These are phyloP conservation scores for Didymella arachidicola DNA, from an alignment of 2,329 filamentous ascomycete species.

Conservation along the genomic window DNA sequence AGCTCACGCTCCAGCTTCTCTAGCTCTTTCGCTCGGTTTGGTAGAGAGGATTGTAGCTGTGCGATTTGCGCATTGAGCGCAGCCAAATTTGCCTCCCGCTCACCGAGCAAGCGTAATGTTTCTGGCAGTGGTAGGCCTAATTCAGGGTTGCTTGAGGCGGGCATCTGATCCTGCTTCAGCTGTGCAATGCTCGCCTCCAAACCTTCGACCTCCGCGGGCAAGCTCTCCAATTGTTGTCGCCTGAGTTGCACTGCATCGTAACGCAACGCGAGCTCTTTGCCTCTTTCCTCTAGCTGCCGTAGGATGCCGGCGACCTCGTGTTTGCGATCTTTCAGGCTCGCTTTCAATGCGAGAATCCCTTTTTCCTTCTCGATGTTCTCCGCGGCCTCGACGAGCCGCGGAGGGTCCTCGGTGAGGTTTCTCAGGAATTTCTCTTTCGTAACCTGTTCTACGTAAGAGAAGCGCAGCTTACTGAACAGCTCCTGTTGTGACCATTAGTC, in stretches of 20 bases:
- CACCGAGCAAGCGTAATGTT: constrained; percentile 51
- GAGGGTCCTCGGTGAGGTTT: constrained; percentile 88
- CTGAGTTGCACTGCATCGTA: constrained; percentile 64
- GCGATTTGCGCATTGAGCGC: constrained; percentile 55
- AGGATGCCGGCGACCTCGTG: constrained; percentile 78
- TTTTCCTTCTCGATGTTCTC: constrained; percentile 70
- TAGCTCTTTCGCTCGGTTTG: constrained; percentile 71
- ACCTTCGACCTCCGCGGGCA: constrained; percentile 62
- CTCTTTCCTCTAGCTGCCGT: constrained; percentile 71
- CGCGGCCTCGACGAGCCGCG: constrained; percentile 79
- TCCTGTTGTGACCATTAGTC: constrained; percentile 61
- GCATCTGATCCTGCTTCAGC: constrained; percentile 52
- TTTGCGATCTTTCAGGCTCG: constrained; percentile 80
- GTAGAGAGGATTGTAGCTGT: constrained; percentile 66
- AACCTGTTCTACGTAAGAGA: constrained; percentile 97
- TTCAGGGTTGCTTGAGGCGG: constrained; percentile 50
- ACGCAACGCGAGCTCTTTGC: constrained; percentile 65
- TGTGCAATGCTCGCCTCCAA: constrained; percentile 60
- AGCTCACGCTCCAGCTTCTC: constrained; percentile 74
- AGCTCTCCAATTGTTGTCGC: constrained; percentile 58
- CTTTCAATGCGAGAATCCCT: constrained; percentile 74
- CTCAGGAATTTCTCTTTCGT: constrained; percentile 98
- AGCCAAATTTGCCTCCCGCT: constrained; percentile 53
- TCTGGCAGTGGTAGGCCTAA: constrained; percentile 55
- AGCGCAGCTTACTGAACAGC: constrained; percentile 93